Evolutionary conservation across 169 alveolate genomes (phyloP).

Genomic region (Nephromyces sp.): DNA sequence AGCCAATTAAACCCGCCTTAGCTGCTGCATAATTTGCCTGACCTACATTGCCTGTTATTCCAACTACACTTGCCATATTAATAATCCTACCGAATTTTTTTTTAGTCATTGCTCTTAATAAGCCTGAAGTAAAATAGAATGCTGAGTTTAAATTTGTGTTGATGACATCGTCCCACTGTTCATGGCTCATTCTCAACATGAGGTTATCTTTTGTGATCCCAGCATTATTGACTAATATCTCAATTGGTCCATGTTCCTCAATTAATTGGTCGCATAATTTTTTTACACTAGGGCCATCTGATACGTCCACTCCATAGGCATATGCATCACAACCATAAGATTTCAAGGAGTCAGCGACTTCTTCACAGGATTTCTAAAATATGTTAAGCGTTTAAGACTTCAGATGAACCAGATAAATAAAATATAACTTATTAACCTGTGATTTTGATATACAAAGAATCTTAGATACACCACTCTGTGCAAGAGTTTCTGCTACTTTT

Average conservation of each 20-base stretch:
- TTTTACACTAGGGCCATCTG: conserved; percentile 32
- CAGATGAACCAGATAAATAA: not conserved
- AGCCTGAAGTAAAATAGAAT: conserved; percentile 39
- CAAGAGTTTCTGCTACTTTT: conserved; percentile 41
- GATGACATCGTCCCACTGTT: conserved; percentile 77
- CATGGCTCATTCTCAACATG: conserved; percentile 65
- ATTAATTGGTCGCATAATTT: conserved; percentile 32
- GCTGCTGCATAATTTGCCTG: conserved; percentile 81
- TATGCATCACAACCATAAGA: conserved; percentile 28
- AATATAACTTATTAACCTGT: conserved; percentile 28
- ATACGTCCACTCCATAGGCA: conserved; percentile 45
- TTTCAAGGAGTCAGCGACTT: conserved; percentile 35
- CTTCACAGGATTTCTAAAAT: conserved; percentile 43
- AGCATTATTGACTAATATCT: conserved; percentile 79
- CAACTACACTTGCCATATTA: conserved; percentile 59
- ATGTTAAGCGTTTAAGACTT: not conserved
- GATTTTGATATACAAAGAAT: conserved; percentile 41
- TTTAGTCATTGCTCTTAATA: conserved; percentile 35
- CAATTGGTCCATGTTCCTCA: conserved; percentile 54
- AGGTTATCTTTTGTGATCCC: conserved; percentile 77
- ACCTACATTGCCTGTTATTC: conserved; percentile 75
- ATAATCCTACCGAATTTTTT: conserved; percentile 48
- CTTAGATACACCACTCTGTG: conserved; percentile 37
- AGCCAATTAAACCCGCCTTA: conserved; percentile 75
- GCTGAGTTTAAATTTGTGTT: conserved; percentile 62